Evolutionary conservation across 495 filamentous ascomycete species (phyloP).

Genomic region (Neurospora sp.): DNA sequence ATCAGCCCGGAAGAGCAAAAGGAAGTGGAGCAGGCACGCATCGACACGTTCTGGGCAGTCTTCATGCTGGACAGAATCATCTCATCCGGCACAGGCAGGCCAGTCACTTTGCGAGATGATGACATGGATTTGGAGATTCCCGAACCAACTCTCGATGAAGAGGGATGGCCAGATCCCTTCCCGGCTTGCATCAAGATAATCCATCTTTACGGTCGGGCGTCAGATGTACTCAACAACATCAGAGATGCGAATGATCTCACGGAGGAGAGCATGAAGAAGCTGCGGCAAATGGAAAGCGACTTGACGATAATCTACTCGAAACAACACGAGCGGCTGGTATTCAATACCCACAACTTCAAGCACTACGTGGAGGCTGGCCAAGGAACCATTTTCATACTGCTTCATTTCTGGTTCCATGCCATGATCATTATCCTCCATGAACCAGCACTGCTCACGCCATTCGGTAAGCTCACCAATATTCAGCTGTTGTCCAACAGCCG

Average conservation of each 20-base stretch:
- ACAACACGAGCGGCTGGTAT: slow-evolving; percentile 60
- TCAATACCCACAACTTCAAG: slow-evolving; percentile 70
- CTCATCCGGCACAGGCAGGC: slow-evolving; percentile 71
- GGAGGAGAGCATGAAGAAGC: slow-evolving; percentile 54
- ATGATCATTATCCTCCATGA: slow-evolving; percentile 77
- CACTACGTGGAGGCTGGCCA: slow-evolving; percentile 66
- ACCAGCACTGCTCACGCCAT: slow-evolving; percentile 67
- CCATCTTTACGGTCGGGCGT: slow-evolving; percentile 71
- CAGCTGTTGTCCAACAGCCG: slow-evolving; percentile 66
- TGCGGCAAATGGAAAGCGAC: slow-evolving; percentile 65
- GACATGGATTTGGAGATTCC: slow-evolving; percentile 75
- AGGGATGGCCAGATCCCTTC: slow-evolving; percentile 65
- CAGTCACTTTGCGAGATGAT: slow-evolving; percentile 69
- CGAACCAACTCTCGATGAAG: slow-evolving; percentile 44
- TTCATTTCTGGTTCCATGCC: slow-evolving; percentile 88
- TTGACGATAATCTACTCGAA: slow-evolving; percentile 71
- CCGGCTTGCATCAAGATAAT: slow-evolving; percentile 72
- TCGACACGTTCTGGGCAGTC: slow-evolving; percentile 78
- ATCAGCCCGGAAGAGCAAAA: slow-evolving; percentile 46
- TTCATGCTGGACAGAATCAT: slow-evolving; percentile 80
- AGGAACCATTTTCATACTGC: slow-evolving; percentile 74
- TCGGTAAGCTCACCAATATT: slow-evolving; percentile 51
- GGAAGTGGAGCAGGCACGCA: slow-evolving; percentile 57
- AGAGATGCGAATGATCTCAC: slow-evolving; percentile 65
- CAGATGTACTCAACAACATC: slow-evolving; percentile 76